Base-by-base conservation (phyloP, 805 yeast species). In the Ogataea degrootiae region DNA sequence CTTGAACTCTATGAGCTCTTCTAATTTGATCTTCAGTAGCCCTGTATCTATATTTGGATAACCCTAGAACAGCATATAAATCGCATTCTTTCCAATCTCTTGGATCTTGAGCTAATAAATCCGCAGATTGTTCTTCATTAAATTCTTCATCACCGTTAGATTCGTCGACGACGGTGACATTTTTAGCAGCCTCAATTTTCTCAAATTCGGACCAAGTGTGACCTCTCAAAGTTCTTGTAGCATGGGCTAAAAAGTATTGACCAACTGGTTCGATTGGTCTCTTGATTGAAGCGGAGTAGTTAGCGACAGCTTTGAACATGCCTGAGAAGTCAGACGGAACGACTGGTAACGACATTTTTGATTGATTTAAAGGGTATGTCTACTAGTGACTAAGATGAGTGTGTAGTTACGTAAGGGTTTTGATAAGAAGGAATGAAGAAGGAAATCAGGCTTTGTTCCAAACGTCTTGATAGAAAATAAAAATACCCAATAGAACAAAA, bases 141-240 rank as follows among this genome's bases (percentile, higher is more conserved):
- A 90, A 95, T 45, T 78, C 82, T 48, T 79, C 82, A 46, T 80
- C 87, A 50, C 77, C 80, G 49, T 66, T 70, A 52, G 77, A 64
- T 58, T 79, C 85, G 59, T 87, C 96, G 52, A 81, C 80, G 48
- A 71, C 70, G 60, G 78, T 77, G 61, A 87, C 96, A 69, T 87
- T 87, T 71, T 81, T 83, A 66, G 85, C 95, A 51, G 96, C 96
- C 77, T 91, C 95, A 57, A 90, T 74, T 68, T 86, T 84, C 73
- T 94, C 99, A 64, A 80, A 94, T 72, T 94, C 98, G 47, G 97
- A 89, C 96, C 97, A 94, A 43, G 98, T 89, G 74, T 96, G 97
- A 68, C 96, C 96, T 73, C 96, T 83, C 60, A 91, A 76, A 46
- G 95, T 80, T 77, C 99, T 87, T 58, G 96, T 83, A 49, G 98